Conservation (phyloP, 768 basidiomycete species). For the Xerocomus brunneocitrinus region DNA sequence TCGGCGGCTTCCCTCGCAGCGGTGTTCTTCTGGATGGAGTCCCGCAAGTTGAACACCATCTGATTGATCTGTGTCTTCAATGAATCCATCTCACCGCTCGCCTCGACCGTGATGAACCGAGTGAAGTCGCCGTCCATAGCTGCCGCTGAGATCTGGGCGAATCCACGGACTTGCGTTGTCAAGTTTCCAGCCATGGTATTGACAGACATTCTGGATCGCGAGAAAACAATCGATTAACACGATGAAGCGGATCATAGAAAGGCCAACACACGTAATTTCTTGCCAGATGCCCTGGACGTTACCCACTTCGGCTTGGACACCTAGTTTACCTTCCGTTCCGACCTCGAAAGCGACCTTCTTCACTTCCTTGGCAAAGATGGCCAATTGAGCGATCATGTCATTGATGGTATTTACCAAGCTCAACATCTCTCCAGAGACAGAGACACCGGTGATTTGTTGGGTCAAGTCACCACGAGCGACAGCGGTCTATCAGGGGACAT, state of each 20-base stretch:
- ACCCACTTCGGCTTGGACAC: constrained; percentile 95
- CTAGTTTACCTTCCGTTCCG: constrained; percentile 97
- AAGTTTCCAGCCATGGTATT: constrained; percentile 97
- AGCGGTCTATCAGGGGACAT: constrained; percentile 53
- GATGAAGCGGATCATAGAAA: not conserved
- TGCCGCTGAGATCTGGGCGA: constrained; percentile 97
- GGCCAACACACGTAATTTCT: constrained; percentile 81
- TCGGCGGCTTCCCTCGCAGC: constrained; percentile 96
- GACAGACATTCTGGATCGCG: constrained; percentile 68
- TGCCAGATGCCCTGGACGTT: constrained; percentile 98
- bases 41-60: constrained; percentile 97
- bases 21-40: constrained; percentile 98
- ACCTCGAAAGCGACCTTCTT: constrained; percentile 97
- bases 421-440: constrained; percentile 95
- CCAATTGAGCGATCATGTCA: constrained; percentile 69
- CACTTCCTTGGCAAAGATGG: constrained; percentile 72
- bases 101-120: constrained; percentile 98
- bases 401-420: constrained; percentile 97
- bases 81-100: constrained; percentile 97
- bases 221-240: not conserved
- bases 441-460: constrained; percentile 88
- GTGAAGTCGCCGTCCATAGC: constrained; percentile 99
- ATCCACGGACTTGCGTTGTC: constrained; percentile 98
- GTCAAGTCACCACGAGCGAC: constrained; percentile 93
- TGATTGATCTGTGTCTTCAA: constrained; percentile 98